Evolutionary conservation across 768 basidiomycete species (phyloP), one percentile per base, ranked within the genome.

Genomic region (Boletus vinaceobasis): DNA sequence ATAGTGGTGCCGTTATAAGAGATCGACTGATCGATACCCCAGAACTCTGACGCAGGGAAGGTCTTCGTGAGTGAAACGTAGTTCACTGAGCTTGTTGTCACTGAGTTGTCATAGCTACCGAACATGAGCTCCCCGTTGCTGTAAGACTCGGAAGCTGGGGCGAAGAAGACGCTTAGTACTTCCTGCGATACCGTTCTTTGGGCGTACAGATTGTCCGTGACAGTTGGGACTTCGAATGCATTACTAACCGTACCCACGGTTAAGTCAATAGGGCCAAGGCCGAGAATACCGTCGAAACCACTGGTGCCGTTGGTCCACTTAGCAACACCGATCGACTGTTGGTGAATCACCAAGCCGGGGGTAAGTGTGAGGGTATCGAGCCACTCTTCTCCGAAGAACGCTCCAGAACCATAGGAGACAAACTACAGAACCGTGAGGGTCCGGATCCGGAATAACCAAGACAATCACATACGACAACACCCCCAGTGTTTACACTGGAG

Each of bases 201-300:
- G 14, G 17, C 37, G 55, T 61, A 68, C 2, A 75, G 58, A 46
- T 70, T 74, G 62, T 75, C 70, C n/a, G 58, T 63, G 21, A 77
- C 70, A 5, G 75, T 77, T 3, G 71, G 68, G 14, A 74, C 61
- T 8, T 33, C 31, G 4, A 31, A 26, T 2, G 36, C 4, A 21
- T 59, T 56, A 44, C 45, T 57, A 7, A 67, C 45, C 2, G 65
- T 63, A 50, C 61, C 68, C 1, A 46, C 19, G 0, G 76, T 77
- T 39, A 77, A 56, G 53, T 67, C 70, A 6, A 51, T 43, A 4
- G 77, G 77, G 17, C 76, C 68, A 14, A 62, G 45, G 62, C 77
- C 61, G 10, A 79, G 68, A 45, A 78, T 73, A 7, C 77, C 77
- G 37, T 77, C 75, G 10, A 77, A 60, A n/a, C 59, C 71, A n/a